Conservation (phyloP, 345 rosid species). For the Cochlearia excelsa region DNA sequence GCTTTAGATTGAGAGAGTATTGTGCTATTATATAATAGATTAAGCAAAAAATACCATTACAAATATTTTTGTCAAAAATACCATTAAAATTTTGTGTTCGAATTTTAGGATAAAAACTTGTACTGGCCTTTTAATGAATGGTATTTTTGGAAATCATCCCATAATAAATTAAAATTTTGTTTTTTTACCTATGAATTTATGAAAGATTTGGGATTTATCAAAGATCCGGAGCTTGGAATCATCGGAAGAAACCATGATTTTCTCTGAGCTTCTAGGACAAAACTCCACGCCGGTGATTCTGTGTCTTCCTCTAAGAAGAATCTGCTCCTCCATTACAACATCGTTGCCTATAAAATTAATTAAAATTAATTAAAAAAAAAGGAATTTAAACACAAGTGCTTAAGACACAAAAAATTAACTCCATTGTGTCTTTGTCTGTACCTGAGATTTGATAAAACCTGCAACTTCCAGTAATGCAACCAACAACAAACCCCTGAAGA, state of each 20-base stretch:
- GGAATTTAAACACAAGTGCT: too few species aligned
- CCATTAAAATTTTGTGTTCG: neutral
- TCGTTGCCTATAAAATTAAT: conserved; percentile 37
- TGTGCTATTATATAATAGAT: too few species aligned
- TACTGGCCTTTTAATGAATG: too few species aligned
- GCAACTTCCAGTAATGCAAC: conserved; percentile 65
- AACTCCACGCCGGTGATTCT: conserved; percentile 71
- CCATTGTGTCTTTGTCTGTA: neutral
- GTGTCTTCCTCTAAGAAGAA: conserved; percentile 49
- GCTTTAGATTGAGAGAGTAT: too few species aligned
- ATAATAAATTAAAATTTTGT: neutral
- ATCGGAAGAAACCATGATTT: conserved; percentile 68
- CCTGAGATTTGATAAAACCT: conserved; percentile 66
- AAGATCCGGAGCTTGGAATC: conserved; percentile 68
- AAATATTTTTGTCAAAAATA: too few species aligned
- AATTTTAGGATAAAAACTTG: neutral
- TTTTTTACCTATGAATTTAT: conserved; percentile 62
- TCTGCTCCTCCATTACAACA: conserved; percentile 48
- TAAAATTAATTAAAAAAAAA: too few species aligned
- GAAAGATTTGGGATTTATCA: conserved; percentile 52
- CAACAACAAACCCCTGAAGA: conserved; percentile 70
- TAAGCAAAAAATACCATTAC: too few species aligned
- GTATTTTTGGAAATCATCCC: too few species aligned
- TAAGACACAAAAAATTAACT: too few species aligned
- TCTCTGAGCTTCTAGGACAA: conserved; percentile 47